Percentiles rank a stretch among this genome's conserved stretches.
These are phyloP conservation scores for Thalassiosira hispida DNA, from an alignment of 352 stramenopile genomes.

Conservation along the genomic window DNA sequence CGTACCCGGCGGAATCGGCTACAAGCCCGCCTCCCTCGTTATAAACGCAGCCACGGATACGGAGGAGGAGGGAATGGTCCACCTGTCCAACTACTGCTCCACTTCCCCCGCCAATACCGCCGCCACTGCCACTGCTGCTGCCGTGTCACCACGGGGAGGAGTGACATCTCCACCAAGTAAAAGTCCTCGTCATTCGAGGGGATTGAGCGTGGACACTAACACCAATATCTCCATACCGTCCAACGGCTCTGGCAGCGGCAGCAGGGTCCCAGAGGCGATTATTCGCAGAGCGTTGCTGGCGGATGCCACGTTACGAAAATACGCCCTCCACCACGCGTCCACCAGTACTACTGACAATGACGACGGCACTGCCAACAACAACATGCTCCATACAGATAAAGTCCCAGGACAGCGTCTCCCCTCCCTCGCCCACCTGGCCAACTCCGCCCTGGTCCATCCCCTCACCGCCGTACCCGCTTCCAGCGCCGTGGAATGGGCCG, in stretches of 20 bases:
- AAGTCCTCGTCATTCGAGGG: not conserved
- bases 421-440: constrained; percentile 70
- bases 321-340: constrained; percentile 42
- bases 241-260: not conserved
- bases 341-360: not conserved
- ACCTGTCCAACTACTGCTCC: constrained; percentile 15
- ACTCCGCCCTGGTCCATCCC: constrained; percentile 68
- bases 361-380: not conserved
- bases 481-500: constrained; percentile 64
- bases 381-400: not conserved
- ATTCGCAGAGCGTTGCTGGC: constrained; percentile 62
- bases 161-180: not conserved
- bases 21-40: constrained; percentile 14
- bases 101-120: not conserved
- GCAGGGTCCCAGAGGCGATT: constrained; percentile 42
- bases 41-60: not conserved
- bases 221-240: not conserved
- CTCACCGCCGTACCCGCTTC: constrained; percentile 67
- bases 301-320: constrained; percentile 63
- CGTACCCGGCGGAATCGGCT: constrained; percentile 68
- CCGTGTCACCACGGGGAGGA: not conserved
- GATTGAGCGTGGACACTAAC: constrained; percentile 23
- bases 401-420: constrained; percentile 58
- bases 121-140: not conserved
- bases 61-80: constrained; percentile 2